phyloP scores from a whole-genome alignment of 2,329 filamentous ascomycete species.

The Fusarium phyllophilum region DNA sequence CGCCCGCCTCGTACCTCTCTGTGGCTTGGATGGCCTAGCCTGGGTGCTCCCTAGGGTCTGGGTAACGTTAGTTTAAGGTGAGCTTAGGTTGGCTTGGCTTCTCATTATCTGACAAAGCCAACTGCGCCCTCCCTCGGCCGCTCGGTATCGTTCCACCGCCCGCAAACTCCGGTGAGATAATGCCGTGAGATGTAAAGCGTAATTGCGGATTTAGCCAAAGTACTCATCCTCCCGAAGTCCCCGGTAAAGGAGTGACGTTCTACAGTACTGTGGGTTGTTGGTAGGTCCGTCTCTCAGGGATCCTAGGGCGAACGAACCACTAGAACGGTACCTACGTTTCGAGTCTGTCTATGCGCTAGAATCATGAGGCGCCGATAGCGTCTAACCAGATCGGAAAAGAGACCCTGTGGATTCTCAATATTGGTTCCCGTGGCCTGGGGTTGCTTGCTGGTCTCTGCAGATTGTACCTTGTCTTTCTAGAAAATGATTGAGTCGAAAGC shows the following conservation, averaged over 20 bases:
- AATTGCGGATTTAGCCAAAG: neutral
- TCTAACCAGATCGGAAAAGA: conserved; percentile 16
- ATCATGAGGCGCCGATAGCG: conserved; percentile 31
- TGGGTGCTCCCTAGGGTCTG: conserved; percentile 1
- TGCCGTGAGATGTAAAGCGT: neutral
- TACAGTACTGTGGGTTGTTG: neutral
- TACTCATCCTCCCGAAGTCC: neutral
- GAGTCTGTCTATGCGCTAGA: conserved; percentile 28
- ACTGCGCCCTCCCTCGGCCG: conserved; percentile 3
- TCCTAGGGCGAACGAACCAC: conserved; percentile 15
- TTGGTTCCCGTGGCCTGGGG: conserved; percentile 1
- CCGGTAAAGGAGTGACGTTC: neutral
- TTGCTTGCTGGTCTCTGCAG: neutral
- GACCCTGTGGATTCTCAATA: conserved; percentile 2
- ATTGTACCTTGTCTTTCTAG: neutral
- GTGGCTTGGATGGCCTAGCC: conserved; percentile 27
- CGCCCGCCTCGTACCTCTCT: conserved; percentile 23
- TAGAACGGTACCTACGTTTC: conserved; percentile 12
- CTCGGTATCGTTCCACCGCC: conserved; percentile 20
- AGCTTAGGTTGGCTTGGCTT: conserved; percentile 4
- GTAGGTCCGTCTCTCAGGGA: neutral
- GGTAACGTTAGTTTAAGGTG: conserved; percentile 24
- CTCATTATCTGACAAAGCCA: conserved; percentile 27
- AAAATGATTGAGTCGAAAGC: neutral
- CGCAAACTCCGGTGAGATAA: conserved; percentile 19